Evolutionary conservation across 768 basidiomycete species (phyloP).

Genomic region (Trametes sanguinea): DNA sequence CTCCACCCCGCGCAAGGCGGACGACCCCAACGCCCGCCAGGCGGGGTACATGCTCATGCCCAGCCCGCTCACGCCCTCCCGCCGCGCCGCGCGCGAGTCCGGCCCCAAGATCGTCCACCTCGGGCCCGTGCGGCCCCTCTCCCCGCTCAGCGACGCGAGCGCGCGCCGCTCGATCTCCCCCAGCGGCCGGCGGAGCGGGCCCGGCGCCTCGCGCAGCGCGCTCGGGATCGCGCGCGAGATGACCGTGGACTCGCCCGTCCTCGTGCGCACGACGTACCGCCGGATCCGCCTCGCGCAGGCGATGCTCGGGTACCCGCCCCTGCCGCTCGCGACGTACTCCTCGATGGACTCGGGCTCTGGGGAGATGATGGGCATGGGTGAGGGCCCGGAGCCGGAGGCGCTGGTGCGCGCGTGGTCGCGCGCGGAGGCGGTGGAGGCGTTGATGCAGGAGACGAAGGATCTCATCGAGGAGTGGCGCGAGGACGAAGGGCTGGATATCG

Average conservation of each 20-base stretch:
- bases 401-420: conserved; percentile 51
- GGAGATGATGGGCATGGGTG: conserved; percentile 9
- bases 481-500: conserved; percentile 23
- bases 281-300: conserved; percentile 64
- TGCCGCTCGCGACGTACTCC: conserved; percentile 46
- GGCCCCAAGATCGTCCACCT: conserved; percentile 62
- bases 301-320: conserved; percentile 61
- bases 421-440: conserved; percentile 50
- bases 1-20: conserved; percentile 23
- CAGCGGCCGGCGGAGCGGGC: conserved; percentile 6
- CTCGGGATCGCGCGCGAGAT: conserved; percentile 38
- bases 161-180: conserved; percentile 11
- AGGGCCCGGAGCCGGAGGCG: conserved; percentile 25
- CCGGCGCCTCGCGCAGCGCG: conserved; percentile 15
- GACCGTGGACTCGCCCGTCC: conserved; percentile 50
- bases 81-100: conserved; percentile 38
- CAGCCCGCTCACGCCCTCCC: conserved; percentile 36
- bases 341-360: conserved; percentile 36
- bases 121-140: conserved; percentile 43
- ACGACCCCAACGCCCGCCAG: conserved; percentile 31
- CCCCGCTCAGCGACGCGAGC: conserved; percentile 2
- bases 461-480: conserved; percentile 58
- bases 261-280: conserved; percentile 60
- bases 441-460: conserved; percentile 56
- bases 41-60: conserved; percentile 46